Percentiles rank a stretch among this genome's conserved stretches.
These are phyloP conservation scores for Arachis monticola DNA, from an alignment of 331 rosid species.

Conservation along the genomic window DNA sequence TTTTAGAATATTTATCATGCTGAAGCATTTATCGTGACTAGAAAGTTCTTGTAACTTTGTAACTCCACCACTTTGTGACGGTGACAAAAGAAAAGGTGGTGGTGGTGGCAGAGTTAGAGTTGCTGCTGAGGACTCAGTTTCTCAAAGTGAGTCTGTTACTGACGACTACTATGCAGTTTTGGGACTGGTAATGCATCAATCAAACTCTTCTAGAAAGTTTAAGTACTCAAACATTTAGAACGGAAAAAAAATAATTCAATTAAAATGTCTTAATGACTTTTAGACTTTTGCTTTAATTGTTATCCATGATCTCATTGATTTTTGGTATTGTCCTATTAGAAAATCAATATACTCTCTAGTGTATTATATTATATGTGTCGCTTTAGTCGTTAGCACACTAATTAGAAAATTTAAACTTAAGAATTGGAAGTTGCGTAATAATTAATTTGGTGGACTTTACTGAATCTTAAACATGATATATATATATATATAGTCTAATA, in stretches of 20 bases:
- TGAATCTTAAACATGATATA: too few relatives aligned
- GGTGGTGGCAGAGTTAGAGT: conserved; percentile 51
- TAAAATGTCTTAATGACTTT: neutral
- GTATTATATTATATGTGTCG: too few relatives aligned
- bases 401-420: too few relatives aligned
- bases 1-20: too few relatives aligned
- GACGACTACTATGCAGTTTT: conserved; percentile 83
- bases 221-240: too few relatives aligned
- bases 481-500: too few relatives aligned
- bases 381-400: too few relatives aligned
- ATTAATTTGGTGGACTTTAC: neutral
- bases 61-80: conserved; percentile 34
- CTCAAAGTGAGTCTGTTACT: conserved; percentile 49
- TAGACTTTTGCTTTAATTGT: neutral
- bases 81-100: conserved; percentile 43
- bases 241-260: too few relatives aligned
- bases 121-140: conserved; percentile 9
- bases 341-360: too few relatives aligned
- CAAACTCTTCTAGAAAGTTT: neutral
- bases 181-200: conserved; percentile 62
- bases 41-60: conserved; percentile 37
- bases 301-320: conserved; percentile 24
- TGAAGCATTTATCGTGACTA: too few relatives aligned
- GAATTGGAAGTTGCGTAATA: too few relatives aligned
- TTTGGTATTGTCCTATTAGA: neutral